These are phyloP conservation scores for Narthecium ossifragum DNA, from an alignment of 106 monocot genomes.

Conservation along the genomic window DNA sequence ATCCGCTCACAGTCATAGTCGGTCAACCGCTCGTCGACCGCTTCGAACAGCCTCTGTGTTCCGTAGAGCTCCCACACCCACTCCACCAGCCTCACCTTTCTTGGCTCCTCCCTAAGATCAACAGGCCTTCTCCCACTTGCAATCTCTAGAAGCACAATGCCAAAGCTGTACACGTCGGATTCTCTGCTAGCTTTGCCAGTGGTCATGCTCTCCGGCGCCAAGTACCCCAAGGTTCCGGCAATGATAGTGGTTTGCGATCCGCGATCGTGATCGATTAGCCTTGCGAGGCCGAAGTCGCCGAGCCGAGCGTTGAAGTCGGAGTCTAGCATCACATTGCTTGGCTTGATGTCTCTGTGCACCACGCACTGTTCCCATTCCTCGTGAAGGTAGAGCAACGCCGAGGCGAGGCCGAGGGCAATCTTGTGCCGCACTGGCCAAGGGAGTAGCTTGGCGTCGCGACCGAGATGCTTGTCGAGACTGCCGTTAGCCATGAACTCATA, in stretches of 20 bases:
- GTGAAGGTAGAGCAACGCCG: background rate
- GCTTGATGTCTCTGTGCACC: conserved; percentile 3
- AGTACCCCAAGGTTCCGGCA: background rate
- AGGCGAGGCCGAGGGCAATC: background rate
- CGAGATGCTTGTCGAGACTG: background rate
- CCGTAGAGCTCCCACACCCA: background rate
- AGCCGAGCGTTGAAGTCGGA: background rate
- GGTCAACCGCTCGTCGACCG: background rate
- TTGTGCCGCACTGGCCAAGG: background rate
- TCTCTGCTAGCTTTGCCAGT: background rate
- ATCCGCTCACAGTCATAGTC: background rate
- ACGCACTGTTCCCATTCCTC: conserved; percentile 1
- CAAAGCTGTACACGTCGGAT: background rate
- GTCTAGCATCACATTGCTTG: background rate
- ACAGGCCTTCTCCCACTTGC: background rate
- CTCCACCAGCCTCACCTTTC: background rate
- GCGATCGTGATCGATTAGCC: background rate
- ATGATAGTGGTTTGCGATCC: background rate
- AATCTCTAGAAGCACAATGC: background rate
- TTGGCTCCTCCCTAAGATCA: background rate
- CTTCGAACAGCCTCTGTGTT: background rate
- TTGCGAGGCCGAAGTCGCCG: background rate
- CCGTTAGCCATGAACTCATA: conserved; percentile 1
- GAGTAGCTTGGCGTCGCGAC: background rate
- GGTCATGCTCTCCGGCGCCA: background rate